Evolutionary conservation across 192 early-diverging fungal genomes (phyloP).

Genomic region (Gamsiella multidivaricata): DNA sequence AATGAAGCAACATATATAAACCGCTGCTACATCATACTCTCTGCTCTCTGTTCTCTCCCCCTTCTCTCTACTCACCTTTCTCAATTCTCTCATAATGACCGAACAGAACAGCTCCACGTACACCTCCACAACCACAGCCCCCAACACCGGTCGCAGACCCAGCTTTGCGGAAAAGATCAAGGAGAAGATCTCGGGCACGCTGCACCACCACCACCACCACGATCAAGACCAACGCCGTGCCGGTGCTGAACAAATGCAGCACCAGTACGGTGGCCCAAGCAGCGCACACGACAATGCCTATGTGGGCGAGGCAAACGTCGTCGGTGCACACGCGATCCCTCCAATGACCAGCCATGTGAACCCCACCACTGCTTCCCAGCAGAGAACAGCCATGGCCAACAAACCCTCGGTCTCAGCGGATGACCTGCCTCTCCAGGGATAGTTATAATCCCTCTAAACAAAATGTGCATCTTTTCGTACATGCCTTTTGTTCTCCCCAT

Average conservation of each 20-base stretch:
- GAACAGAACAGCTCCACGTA: conserved; percentile 6
- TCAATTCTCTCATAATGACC: conserved; percentile 7
- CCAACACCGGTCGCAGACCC: neutral
- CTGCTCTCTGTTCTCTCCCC: neutral
- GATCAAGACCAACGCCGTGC: neutral
- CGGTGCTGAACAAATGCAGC: neutral
- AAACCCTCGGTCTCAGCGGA: no score
- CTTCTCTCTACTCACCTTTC: neutral
- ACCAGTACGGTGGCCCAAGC: conserved; percentile 7
- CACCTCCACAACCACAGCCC: no score
- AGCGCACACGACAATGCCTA: conserved; percentile 30
- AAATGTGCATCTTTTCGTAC: no score
- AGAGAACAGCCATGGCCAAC: no score
- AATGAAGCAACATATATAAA: no score
- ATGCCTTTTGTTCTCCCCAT: no score
- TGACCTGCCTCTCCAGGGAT: no score
- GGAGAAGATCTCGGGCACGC: conserved; percentile 12
- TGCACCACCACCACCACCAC: neutral
- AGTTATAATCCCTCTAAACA: no score
- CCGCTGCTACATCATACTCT: no score
- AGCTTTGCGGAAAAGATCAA: conserved; percentile 8
- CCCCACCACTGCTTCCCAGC: neutral
- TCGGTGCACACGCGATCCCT: conserved; percentile 31
- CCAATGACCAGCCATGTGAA: conserved; percentile 25
- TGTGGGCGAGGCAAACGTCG: conserved; percentile 3